phyloP scores from a whole-genome alignment of 192 early-diverging fungal genomes.

The Geranomyces michiganensis region DNA sequence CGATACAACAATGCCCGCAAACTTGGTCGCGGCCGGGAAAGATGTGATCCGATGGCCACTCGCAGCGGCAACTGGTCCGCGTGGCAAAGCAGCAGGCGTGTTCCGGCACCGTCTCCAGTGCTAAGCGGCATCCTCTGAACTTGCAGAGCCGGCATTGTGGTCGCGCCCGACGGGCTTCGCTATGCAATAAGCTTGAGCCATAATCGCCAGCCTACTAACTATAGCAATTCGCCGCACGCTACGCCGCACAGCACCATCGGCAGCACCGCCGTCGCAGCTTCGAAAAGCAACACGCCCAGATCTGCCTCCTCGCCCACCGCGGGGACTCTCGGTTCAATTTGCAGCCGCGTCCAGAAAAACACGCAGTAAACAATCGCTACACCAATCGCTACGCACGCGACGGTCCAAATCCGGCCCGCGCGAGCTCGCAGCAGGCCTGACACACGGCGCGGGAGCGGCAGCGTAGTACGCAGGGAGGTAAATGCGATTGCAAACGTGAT shows the following conservation, averaged over 20 bases:
- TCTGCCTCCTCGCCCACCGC: conserved; percentile 37
- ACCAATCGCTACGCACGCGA: not conserved
- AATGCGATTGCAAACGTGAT: not conserved
- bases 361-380: conserved; percentile 9
- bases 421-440: not conserved
- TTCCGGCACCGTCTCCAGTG: no score
- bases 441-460: conserved; percentile 7
- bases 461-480: conserved; percentile 12
- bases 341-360: conserved; percentile 16
- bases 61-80: no score
- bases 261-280: conserved; percentile 22
- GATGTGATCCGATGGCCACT: no score
- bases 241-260: conserved; percentile 15
- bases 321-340: conserved; percentile 16
- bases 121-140: no score
- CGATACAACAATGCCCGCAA: no score
- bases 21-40: no score
- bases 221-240: not conserved
- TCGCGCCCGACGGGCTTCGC: no score
- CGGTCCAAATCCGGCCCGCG: not conserved
- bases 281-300: conserved; percentile 29
- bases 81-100: no score
- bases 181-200: no score
- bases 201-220: not conserved
- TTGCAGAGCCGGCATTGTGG: no score